Evolutionary conservation across 495 filamentous ascomycete species (phyloP).

Genomic region (Letharia columbiana): DNA sequence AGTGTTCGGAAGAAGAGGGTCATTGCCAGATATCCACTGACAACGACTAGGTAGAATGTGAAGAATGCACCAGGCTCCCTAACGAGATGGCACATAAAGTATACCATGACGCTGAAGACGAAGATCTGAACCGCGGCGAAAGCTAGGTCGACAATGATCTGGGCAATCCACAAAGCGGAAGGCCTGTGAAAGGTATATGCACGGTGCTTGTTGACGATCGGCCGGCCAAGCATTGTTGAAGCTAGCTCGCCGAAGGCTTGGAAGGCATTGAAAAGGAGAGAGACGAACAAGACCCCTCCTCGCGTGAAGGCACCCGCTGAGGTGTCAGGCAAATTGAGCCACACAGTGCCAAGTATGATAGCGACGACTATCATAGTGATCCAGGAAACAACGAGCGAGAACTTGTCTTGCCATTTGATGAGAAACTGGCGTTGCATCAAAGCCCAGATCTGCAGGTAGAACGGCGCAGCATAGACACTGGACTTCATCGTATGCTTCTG

Average conservation of each 20-base stretch:
- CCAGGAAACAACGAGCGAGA: background rate
- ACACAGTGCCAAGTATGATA: background rate
- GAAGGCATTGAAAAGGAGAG: background rate
- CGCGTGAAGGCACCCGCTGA: background rate
- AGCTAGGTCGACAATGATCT: background rate
- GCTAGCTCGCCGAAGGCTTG: background rate
- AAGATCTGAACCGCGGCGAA: background rate
- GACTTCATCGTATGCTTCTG: background rate
- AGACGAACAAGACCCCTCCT: background rate
- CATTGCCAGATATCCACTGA: background rate
- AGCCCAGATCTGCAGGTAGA: background rate
- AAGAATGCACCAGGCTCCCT: background rate
- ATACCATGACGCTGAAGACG: background rate
- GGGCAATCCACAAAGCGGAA: background rate
- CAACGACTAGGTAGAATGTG: background rate
- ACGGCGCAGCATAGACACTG: background rate
- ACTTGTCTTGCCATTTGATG: background rate
- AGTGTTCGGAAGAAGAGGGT: background rate
- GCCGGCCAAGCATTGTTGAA: background rate
- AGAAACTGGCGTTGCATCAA: background rate
- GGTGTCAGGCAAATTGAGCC: background rate
- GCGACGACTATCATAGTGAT: background rate
- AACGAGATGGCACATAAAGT: background rate
- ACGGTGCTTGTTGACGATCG: background rate
- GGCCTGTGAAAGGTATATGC: background rate